phyloP scores from a whole-genome alignment of 2,329 filamentous ascomycete genomes.

The Talaromyces sp. region DNA sequence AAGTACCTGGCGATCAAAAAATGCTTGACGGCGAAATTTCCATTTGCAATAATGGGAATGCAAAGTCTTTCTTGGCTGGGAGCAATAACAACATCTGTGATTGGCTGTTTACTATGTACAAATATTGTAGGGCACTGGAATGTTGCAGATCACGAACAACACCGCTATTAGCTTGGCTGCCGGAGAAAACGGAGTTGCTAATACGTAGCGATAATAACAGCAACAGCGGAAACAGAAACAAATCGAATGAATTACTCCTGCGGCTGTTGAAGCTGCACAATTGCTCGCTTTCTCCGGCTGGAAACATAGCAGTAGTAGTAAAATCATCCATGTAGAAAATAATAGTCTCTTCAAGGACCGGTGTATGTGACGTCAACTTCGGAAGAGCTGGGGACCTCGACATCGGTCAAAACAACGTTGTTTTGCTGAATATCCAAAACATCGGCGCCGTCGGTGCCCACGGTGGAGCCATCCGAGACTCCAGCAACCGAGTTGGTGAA shows the following conservation, averaged over 20 bases:
- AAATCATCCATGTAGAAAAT: neutral
- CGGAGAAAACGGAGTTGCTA: neutral
- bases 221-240: neutral
- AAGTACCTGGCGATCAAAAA: neutral
- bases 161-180: neutral
- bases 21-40: neutral
- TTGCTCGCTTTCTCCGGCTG: neutral
- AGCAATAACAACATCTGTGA: neutral
- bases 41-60: neutral
- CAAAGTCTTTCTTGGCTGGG: neutral
- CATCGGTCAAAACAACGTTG: slow-evolving; percentile 27
- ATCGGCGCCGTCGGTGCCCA: slow-evolving; percentile 33
- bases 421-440: slow-evolving; percentile 47
- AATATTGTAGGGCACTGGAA: neutral
- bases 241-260: neutral
- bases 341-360: neutral
- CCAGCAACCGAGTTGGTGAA: slow-evolving; percentile 30
- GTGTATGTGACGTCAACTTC: slow-evolving; percentile 23
- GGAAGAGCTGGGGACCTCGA: slow-evolving; percentile 20
- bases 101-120: neutral
- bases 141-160: neutral
- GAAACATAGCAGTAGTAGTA: neutral
- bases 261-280: no score
- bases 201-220: neutral
- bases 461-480: slow-evolving; percentile 15